Evolutionary conservation across 2,329 filamentous ascomycete species (phyloP), one percentile per base, ranked within the genome.

Genomic region (Neofusicoccum ribis): DNA sequence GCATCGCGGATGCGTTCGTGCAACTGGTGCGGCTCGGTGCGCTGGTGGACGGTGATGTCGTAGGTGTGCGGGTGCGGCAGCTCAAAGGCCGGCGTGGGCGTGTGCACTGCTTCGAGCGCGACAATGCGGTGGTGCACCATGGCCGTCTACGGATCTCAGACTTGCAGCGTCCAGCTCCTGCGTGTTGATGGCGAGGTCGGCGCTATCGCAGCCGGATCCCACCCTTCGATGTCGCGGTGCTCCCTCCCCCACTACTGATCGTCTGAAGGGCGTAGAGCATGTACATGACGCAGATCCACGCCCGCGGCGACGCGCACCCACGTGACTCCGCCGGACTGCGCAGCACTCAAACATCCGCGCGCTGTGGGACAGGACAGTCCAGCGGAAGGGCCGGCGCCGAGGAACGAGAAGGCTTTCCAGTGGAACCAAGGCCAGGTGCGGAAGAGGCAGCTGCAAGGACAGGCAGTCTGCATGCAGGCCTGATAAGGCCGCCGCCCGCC

Each of bases 51-150:
- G 9, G 76, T 80, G 58, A 81, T 74, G 3, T 71, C 79, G 69
- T 81, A 75, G 6, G 81, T 73, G 61, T 14, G 67, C 69, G 52
- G 65, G 52, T 34, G 66, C 44, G 71, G 77, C 67, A 84, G 79
- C 67, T 72, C 67, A 67, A 84, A 80, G 23, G 72, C 59, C 3
- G 76, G 73, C n/a, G 78, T 70, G 62, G 81, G 79, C 66, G 79
- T 78, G 59, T 78, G 78, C 69, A 76, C 70, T 62, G 68, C 66
- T 67, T 84, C 81, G 9, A 84, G 78, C 52, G 77, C 77, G 60
- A 84, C 79, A 65, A 84, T 79, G 59, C 81, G 73, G 69, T 83
- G 79, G 66, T 79, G 77, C 66, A 73, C 61, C 61, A 63, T 63
- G 44, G 15, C 52, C 3, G 7, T 14, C 6, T n/a, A 5, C 12